A percentile compares a stretch with the other conserved stretches of the same genome.
phyloP scores from a whole-genome alignment of 2,329 filamentous ascomycete species.

The Catunica adiposa region DNA sequence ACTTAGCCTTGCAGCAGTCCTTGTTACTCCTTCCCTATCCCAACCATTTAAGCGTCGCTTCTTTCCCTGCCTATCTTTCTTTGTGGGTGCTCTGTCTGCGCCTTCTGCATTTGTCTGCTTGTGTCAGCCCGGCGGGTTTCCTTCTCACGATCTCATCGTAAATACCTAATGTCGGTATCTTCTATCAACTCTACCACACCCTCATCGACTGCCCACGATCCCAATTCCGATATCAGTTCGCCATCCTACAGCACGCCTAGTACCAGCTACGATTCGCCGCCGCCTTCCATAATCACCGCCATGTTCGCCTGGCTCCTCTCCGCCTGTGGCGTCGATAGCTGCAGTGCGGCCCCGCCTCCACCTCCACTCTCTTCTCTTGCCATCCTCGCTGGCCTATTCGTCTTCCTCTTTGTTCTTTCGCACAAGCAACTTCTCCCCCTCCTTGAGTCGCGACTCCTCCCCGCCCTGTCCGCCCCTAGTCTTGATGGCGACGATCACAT shows the following conservation, averaged over 20 bases:
- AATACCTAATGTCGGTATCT: too few species aligned
- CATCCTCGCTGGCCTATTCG: constrained; percentile 57
- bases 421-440: constrained; percentile 54
- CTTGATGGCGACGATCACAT: constrained; percentile 44
- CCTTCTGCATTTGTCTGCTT: too few species aligned
- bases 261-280: not conserved
- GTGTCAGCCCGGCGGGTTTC: too few species aligned
- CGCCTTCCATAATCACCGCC: not conserved
- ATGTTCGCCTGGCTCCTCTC: constrained; percentile 24
- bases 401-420: constrained; percentile 32
- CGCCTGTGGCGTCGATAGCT: constrained; percentile 43
- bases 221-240: not conserved
- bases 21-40: too few species aligned
- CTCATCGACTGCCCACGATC: not conserved
- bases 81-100: too few species aligned
- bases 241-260: not conserved
- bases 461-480: constrained; percentile 30
- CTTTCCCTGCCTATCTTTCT: too few species aligned
- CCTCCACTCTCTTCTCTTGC: constrained; percentile 41
- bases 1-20: too few species aligned
- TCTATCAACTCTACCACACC: too few species aligned
- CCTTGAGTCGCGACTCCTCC: constrained; percentile 34
- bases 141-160: too few species aligned
- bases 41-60: too few species aligned
- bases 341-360: constrained; percentile 30